Evolutionary conservation across 306 rosid species (phyloP), one percentile per base, ranked within the genome.

Genomic region (Quercus agrifolia): DNA sequence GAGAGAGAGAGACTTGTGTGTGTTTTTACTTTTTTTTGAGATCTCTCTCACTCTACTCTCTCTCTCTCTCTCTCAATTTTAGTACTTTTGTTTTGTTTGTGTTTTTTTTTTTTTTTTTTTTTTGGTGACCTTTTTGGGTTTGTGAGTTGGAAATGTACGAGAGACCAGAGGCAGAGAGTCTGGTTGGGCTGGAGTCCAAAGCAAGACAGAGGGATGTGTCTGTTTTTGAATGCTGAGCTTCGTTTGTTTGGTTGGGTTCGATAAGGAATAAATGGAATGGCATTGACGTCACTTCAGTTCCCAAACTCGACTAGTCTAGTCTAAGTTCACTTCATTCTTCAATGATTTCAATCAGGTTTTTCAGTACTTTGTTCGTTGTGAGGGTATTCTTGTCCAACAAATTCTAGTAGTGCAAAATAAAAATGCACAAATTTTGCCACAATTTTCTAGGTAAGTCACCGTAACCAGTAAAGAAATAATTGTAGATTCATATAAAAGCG

Each of bases 401-500:
- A 41, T 41, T 41, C 46, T 41, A 41, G 11, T 8, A 2, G 46
- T 3, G 2, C 46, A 41, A 7, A 41, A 41, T 41, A 41, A 41
- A 7, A 8, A 8, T 6, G 2, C 12, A 41, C 3, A 41, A 41
- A 41, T 41, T 8, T 41, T 41, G 2, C 1, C 46, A 41, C 12
- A 41, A 41, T 41, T 0, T 2, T 7, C 11, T 8, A 0, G 0
- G 0, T 8, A 3, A 41, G 0, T 41, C 2, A 41, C 1, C 2
- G 0, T 8, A 41, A 8, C 2, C 8, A 41, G 3, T 41, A 41
- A 41, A 41, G 3, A 41, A 38, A 38, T 0, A 0, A 3, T 38
- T 8, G 2, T 38, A 8, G 0, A 0, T 38, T 0, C 0, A 0
- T 2, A 0, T 8, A 2, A 8, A 8, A 41, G 12, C 3, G 2